Conservation (phyloP, 192 early-diverging fungal genomes). For the Obelidium mucronatum region DNA sequence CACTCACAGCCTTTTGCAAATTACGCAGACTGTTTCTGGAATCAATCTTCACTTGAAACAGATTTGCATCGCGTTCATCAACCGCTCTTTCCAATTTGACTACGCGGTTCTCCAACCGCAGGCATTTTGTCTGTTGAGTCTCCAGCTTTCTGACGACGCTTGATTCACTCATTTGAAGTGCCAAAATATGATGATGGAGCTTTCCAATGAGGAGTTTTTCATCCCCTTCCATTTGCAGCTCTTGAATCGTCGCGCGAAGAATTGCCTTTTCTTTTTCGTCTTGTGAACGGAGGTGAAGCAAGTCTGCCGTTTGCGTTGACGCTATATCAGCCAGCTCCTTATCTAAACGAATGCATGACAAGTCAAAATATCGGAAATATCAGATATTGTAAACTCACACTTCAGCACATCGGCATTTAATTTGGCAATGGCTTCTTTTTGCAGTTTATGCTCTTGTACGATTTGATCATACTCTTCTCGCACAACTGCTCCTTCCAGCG, state of each 20-base stretch:
- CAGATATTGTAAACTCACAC: slow-evolving; percentile 48
- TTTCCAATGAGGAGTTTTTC: slow-evolving; percentile 66
- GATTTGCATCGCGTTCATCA: slow-evolving; percentile 49
- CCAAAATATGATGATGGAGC: slow-evolving; percentile 62
- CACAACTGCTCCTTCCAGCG: slow-evolving; percentile 40
- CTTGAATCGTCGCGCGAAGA: slow-evolving; percentile 51
- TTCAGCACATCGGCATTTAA: slow-evolving; percentile 45
- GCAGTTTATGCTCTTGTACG: slow-evolving; percentile 27
- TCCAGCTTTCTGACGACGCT: slow-evolving; percentile 40
- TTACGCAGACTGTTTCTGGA: slow-evolving; percentile 38
- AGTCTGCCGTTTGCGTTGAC: slow-evolving; percentile 56
- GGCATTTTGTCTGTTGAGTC: slow-evolving; percentile 37
- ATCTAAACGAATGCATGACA: slow-evolving; percentile 39
- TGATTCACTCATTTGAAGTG: slow-evolving; percentile 58
- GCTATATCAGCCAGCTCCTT: slow-evolving; percentile 56
- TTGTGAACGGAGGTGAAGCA: slow-evolving; percentile 37
- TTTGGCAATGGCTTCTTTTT: slow-evolving; percentile 34
- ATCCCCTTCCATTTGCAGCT: slow-evolving; percentile 64
- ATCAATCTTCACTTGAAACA: slow-evolving; percentile 55
- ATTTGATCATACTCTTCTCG: slow-evolving; percentile 39
- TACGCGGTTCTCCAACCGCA: slow-evolving; percentile 46
- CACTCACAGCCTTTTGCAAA: slow-evolving; percentile 46
- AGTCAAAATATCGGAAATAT: not conserved
- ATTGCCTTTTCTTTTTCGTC: slow-evolving; percentile 59
- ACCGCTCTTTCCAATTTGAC: slow-evolving; percentile 48